Percentiles rank a stretch among this genome's conserved stretches.
Evolutionary conservation across 768 basidiomycete genomes (phyloP).

Genomic region (Boletus patriciae): DNA sequence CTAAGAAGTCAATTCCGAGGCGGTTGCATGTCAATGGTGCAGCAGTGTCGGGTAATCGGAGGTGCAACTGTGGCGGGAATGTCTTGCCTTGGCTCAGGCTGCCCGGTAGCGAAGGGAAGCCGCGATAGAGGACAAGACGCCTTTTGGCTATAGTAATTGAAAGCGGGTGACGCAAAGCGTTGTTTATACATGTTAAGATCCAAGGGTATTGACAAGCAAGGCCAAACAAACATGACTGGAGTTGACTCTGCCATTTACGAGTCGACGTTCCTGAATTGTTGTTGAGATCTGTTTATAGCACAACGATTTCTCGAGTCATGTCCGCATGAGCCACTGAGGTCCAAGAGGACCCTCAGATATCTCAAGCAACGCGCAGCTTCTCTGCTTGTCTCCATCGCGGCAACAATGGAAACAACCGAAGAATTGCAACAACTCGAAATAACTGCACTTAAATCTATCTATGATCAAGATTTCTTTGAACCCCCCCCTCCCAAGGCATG

Average conservation of each 20-base stretch:
- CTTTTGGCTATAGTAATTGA: no score
- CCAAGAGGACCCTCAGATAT: conserved; percentile 59
- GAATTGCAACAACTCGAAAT: conserved; percentile 72
- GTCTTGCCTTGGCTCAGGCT: no score
- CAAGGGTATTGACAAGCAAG: conserved; percentile 11
- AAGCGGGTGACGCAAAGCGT: neutral
- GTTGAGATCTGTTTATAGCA: conserved; percentile 10
- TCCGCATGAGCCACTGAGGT: conserved; percentile 76
- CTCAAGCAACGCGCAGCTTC: conserved; percentile 48
- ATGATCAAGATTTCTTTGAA: conserved; percentile 73
- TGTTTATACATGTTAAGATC: conserved; percentile 24
- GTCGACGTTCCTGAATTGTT: conserved; percentile 1
- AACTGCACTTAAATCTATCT: conserved; percentile 77
- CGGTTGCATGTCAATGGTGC: no score
- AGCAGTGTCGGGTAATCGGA: no score
- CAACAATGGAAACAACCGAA: conserved; percentile 67
- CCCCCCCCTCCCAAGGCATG: conserved; percentile 76
- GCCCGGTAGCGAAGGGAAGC: no score
- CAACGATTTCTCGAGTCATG: conserved; percentile 43
- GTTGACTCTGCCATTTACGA: conserved; percentile 12
- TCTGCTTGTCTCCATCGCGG: conserved; percentile 23
- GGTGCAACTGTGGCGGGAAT: no score
- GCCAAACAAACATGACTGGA: conserved; percentile 19
- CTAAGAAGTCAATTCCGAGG: no score
- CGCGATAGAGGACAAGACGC: no score